These are phyloP conservation scores for Penicillium bovifimosum DNA, from an alignment of 495 filamentous ascomycete species.

Conservation along the genomic window DNA sequence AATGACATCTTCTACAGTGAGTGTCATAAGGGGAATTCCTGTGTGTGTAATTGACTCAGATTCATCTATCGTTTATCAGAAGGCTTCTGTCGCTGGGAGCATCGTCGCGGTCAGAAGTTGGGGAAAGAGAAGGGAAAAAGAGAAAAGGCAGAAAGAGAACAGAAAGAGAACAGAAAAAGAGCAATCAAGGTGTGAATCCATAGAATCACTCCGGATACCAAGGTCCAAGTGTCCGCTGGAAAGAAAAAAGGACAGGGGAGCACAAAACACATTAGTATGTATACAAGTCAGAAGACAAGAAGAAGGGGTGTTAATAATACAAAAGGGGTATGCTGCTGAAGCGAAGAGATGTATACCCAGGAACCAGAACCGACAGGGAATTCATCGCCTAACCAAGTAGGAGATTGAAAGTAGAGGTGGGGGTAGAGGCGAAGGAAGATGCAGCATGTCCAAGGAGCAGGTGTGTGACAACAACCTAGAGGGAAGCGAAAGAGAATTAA, in stretches of 20 bases:
- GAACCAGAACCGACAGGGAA: background rate
- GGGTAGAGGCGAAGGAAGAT: background rate
- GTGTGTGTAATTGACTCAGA: background rate
- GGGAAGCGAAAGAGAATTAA: background rate
- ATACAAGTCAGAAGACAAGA: constrained; percentile 2
- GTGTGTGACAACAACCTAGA: constrained; percentile 4
- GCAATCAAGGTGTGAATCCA: background rate
- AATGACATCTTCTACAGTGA: too few species aligned
- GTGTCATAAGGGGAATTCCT: too few species aligned
- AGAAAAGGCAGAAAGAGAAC: background rate
- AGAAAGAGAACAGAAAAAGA: background rate
- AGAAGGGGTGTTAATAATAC: constrained; percentile 12
- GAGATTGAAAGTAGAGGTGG: background rate
- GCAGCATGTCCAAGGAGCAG: background rate
- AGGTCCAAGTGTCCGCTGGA: background rate
- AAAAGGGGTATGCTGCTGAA: constrained; percentile 2
- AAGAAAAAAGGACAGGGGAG: background rate
- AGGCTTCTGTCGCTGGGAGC: background rate
- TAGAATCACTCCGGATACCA: background rate
- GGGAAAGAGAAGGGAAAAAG: background rate
- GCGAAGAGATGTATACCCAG: background rate
- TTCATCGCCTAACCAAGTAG: background rate
- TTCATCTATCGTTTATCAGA: constrained; percentile 1
- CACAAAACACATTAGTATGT: constrained; percentile 5
- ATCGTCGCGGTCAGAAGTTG: background rate